Conservation (phyloP, 352 stramenopile genomes). For the Blastocystis sp. region DNA sequence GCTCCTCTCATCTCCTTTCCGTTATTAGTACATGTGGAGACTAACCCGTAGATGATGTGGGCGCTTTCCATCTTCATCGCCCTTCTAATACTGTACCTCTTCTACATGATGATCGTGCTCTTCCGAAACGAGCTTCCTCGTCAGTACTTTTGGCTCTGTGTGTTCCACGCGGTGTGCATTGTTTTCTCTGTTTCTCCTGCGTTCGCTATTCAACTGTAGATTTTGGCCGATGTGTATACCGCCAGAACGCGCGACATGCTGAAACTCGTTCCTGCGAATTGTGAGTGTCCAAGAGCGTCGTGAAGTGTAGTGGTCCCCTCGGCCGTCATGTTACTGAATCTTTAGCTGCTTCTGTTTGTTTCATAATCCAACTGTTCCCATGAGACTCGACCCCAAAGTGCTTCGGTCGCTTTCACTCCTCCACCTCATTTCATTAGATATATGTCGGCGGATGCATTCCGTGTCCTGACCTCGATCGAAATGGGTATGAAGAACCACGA, state of each 20-base stretch:
- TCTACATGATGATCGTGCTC: constrained; percentile 18
- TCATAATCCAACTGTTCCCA: constrained; percentile 51
- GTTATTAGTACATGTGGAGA: neutral
- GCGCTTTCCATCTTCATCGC: constrained; percentile 9
- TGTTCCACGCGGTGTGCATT: neutral
- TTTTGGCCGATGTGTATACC: neutral
- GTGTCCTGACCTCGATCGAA: constrained; percentile 95
- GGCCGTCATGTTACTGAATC: neutral
- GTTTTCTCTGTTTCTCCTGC: neutral
- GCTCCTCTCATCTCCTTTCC: neutral
- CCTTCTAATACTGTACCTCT: constrained; percentile 2
- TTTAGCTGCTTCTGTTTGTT: neutral
- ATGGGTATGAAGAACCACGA: constrained; percentile 98
- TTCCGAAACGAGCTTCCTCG: neutral
- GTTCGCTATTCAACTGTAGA: neutral
- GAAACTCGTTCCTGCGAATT: constrained; percentile 42
- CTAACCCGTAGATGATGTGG: constrained; percentile 51
- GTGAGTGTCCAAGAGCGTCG: neutral
- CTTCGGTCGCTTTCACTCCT: constrained; percentile 75
- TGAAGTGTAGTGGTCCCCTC: constrained; percentile 14
- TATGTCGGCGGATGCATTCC: constrained; percentile 90
- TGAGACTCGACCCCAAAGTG: constrained; percentile 79
- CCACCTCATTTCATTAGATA: constrained; percentile 73
- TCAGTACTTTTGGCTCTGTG: neutral
- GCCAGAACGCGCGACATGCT: constrained; percentile 32